Percentiles rank a stretch among this genome's conserved stretches.
These are phyloP conservation scores for Phytophthora sojae DNA, from an alignment of 352 stramenopile species.

Conservation along the genomic window DNA sequence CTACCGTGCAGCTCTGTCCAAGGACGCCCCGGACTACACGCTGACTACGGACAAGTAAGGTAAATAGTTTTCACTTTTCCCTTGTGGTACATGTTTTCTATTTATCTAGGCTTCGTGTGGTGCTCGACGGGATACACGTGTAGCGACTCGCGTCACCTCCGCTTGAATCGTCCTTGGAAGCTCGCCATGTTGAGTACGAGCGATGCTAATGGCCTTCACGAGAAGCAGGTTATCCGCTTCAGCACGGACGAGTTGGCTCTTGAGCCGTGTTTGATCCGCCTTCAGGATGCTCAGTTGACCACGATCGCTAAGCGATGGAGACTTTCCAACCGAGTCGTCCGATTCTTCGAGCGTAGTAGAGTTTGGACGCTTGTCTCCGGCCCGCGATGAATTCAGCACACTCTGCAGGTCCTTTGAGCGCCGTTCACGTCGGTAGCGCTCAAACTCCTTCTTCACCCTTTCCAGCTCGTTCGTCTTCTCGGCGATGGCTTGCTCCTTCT, in stretches of 20 bases:
- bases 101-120: conserved; percentile 22
- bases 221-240: conserved; percentile 72
- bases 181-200: conserved; percentile 60
- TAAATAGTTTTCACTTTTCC: neutral
- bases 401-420: conserved; percentile 47
- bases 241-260: conserved; percentile 67
- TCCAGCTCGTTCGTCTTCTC: conserved; percentile 46
- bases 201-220: conserved; percentile 67
- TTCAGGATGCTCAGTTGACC: conserved; percentile 46
- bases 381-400: conserved; percentile 29
- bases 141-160: conserved; percentile 66
- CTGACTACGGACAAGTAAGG: conserved; percentile 25
- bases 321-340: conserved; percentile 4
- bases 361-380: neutral
- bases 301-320: conserved; percentile 23
- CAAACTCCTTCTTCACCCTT: conserved; percentile 35
- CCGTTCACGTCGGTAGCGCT: conserved; percentile 37
- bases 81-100: conserved; percentile 1
- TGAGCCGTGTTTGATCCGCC: conserved; percentile 58
- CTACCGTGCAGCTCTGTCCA: conserved; percentile 49
- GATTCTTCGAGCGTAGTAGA: conserved; percentile 7
- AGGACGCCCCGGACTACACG: conserved; percentile 35
- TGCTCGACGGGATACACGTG: conserved; percentile 43
- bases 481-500: conserved; percentile 47
- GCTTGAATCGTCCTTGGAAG: conserved; percentile 58